Percentiles rank a stretch among this genome's conserved stretches.
Evolutionary conservation across 208 protist genomes (phyloP).

Genomic region (Leishmania mexicana): DNA sequence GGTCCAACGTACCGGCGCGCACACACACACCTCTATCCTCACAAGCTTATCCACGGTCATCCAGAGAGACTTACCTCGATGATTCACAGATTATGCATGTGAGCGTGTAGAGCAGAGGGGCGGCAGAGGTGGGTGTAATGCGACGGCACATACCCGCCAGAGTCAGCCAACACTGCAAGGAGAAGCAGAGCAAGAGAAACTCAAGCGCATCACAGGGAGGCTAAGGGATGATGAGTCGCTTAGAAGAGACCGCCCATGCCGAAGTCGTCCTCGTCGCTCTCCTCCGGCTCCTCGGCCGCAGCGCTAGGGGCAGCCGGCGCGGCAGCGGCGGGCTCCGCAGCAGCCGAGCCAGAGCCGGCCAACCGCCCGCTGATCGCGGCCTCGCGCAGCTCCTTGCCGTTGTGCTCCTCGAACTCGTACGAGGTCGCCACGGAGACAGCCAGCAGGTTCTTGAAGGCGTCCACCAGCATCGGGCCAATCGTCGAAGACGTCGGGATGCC

Average conservation of each 20-base stretch:
- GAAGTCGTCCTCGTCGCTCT: too few species aligned
- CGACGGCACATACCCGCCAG: neutral
- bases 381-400: conserved; percentile 90
- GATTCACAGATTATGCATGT: too few species aligned
- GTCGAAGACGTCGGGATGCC: conserved; percentile 95
- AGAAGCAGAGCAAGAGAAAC: neutral
- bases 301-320: conserved; percentile 36
- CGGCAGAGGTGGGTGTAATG: neutral
- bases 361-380: conserved; percentile 85
- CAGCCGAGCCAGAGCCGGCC: conserved; percentile 75
- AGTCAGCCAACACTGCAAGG: neutral
- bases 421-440: conserved; percentile 94
- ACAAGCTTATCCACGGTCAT: neutral
- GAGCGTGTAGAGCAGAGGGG: neutral
- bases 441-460: conserved; percentile 98
- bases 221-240: too few species aligned
- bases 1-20: too few species aligned
- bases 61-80: neutral
- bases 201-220: neutral
- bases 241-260: too few species aligned
- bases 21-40: neutral
- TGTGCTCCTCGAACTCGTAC: conserved; percentile 91
- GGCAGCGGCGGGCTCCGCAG: conserved; percentile 45
- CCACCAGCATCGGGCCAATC: conserved; percentile 95
- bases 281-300: conserved; percentile 58